Evolutionary conservation across 2,329 filamentous ascomycete species (phyloP), one percentile per base, ranked within the genome.

Genomic region (Colletotrichum shisoi): DNA sequence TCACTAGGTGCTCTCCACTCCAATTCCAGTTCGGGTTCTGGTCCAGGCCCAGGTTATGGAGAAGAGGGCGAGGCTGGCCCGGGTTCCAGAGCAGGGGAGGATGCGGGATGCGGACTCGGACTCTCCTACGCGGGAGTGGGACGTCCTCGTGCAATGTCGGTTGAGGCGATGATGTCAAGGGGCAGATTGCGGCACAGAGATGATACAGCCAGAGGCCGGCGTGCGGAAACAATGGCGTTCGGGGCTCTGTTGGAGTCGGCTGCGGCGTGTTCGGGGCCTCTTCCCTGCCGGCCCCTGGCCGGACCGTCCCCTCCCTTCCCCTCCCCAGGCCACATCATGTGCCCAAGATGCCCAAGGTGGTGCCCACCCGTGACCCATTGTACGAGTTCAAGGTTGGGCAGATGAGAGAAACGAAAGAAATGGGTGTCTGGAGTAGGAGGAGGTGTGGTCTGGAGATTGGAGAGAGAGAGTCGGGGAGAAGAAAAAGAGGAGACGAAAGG

Each of bases 91-190:
- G 54, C 24, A 39, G 58, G 2, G 15, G 17, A 17, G 40, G 13
- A 31, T 54, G 34, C 54, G 24, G 60, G n/a, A n/a, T n/a, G n/a
- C n/a, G n/a, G n/a, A n/a, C n/a, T 63, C 52, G 37, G 53, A 39
- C 39, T 64, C 61, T 45, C 27, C 44, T 39, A 51, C 64, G 24
- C 63, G 56, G 34, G 48, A 45, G 37, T 44, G 61, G 54, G 19
- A 54, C 56, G 19, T 40, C 24, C 7, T 39, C 34, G 45, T 37
- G 31, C 34, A 39, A 65, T 40, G 51, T 57, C 44, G 65, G 56
- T 52, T 64, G 54, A 37, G 44, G 49, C 44, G 44, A 68, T 65
- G 65, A 68, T 68, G 65, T 60, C 65, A 65, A 64, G 52, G 42
- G 42, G 34, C 56, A 21, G 56, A 46, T 45, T 37, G 54, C 7